These are phyloP conservation scores for Stephanodiscus minutulus DNA, from an alignment of 108 stramenopile species.

Conservation along the genomic window DNA sequence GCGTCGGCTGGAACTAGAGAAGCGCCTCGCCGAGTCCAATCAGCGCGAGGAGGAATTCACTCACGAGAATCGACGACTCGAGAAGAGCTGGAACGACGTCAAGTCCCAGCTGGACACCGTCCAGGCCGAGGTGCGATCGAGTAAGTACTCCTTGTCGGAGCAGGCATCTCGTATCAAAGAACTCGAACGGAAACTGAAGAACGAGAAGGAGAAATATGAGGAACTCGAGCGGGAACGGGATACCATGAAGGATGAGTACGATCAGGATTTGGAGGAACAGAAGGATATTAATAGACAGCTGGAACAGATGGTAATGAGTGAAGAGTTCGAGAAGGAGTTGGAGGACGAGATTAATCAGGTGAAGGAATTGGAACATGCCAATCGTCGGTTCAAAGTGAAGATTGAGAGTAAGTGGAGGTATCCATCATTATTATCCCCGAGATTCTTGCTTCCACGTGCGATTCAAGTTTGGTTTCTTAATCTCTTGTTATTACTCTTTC, in stretches of 20 bases:
- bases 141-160: slow-evolving; percentile 36
- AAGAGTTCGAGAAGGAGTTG: slow-evolving; percentile 50
- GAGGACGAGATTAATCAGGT: slow-evolving; percentile 53
- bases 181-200: slow-evolving; percentile 40
- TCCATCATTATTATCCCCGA: neutral
- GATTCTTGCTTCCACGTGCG: neutral
- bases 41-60: slow-evolving; percentile 39
- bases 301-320: slow-evolving; percentile 55
- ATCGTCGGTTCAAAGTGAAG: slow-evolving; percentile 48
- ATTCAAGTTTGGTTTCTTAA: neutral
- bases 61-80: slow-evolving; percentile 31
- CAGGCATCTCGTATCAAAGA: slow-evolving; percentile 33
- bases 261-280: slow-evolving; percentile 49
- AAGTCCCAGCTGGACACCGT: slow-evolving; percentile 38
- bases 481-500: neutral
- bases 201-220: slow-evolving; percentile 29
- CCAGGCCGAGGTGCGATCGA: slow-evolving; percentile 25
- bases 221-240: slow-evolving; percentile 44
- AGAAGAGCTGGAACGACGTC: slow-evolving; percentile 21
- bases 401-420: slow-evolving; percentile 32
- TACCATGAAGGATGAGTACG: slow-evolving; percentile 48
- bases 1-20: slow-evolving; percentile 33
- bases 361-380: slow-evolving; percentile 50
- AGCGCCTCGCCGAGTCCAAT: slow-evolving; percentile 21
- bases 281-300: slow-evolving; percentile 51